Evolutionary conservation across 768 basidiomycete genomes (phyloP).

Genomic region (Boletus vinaceobasis): DNA sequence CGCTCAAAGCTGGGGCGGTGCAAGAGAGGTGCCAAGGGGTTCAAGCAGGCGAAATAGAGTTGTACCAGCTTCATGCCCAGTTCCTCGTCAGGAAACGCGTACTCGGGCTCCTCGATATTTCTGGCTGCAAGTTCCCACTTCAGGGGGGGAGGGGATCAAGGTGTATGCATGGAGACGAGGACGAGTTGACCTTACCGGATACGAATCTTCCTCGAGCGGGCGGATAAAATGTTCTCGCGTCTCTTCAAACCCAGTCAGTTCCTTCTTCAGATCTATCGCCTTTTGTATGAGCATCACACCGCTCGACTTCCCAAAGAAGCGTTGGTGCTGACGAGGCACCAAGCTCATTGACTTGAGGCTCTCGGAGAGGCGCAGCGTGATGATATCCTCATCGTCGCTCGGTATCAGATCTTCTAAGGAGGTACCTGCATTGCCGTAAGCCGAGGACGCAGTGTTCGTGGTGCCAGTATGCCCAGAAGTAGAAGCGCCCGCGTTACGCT

Average conservation of each 20-base stretch:
- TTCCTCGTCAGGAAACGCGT: slow-evolving; percentile 48
- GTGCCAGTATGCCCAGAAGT: slow-evolving; percentile 9
- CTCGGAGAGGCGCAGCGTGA: slow-evolving; percentile 23
- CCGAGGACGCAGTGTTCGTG: slow-evolving; percentile 10
- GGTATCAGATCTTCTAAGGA: slow-evolving; percentile 21
- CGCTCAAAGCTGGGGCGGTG: slow-evolving; percentile 68
- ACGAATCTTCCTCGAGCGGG: not conserved
- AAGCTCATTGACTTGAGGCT: slow-evolving; percentile 22
- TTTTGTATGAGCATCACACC: slow-evolving; percentile 39
- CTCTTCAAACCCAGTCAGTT: slow-evolving; percentile 43
- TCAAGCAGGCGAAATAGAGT: slow-evolving; percentile 58
- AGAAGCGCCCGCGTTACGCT: slow-evolving; percentile 13
- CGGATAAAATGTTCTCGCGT: not conserved
- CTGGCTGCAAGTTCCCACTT: slow-evolving; percentile 30
- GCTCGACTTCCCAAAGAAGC: slow-evolving; percentile 43
- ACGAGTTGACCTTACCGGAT: slow-evolving; percentile 25
- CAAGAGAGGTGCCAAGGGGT: slow-evolving; percentile 63
- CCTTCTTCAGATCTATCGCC: slow-evolving; percentile 58
- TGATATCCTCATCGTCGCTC: slow-evolving; percentile 29
- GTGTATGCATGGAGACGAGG: not conserved
- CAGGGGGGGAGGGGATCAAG: not conserved
- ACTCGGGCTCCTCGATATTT: slow-evolving; percentile 24
- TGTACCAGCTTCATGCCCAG: slow-evolving; percentile 53
- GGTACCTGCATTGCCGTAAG: slow-evolving; percentile 1
- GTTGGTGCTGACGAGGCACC: not conserved